Evolutionary conservation across 805 yeast genomes (phyloP).

Genomic region (Candida tibetensis): DNA sequence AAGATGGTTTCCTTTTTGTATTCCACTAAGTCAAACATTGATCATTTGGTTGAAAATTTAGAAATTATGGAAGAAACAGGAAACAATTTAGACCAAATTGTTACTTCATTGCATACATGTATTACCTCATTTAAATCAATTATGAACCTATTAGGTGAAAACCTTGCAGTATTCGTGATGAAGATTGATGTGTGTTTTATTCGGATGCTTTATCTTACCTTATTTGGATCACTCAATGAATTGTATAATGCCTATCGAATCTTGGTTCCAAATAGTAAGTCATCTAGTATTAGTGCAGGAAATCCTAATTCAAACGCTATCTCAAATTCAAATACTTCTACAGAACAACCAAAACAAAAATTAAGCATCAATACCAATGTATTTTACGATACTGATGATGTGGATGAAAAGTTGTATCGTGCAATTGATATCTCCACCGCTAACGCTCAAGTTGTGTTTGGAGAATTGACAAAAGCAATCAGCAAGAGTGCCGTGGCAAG

Average conservation of each 20-base stretch:
- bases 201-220: slow-evolving; percentile 58
- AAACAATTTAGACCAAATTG: slow-evolving; percentile 28
- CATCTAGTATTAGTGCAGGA: slow-evolving; percentile 4
- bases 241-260: slow-evolving; percentile 61
- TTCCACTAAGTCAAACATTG: slow-evolving; percentile 53
- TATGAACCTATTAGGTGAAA: slow-evolving; percentile 46
- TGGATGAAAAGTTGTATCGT: slow-evolving; percentile 66
- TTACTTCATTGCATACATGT: slow-evolving; percentile 30
- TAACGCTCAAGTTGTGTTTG: slow-evolving; percentile 74
- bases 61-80: slow-evolving; percentile 48
- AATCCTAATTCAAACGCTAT: background rate
- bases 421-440: slow-evolving; percentile 60
- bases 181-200: slow-evolving; percentile 63
- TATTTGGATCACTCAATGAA: slow-evolving; percentile 64
- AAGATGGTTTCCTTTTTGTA: slow-evolving; percentile 52
- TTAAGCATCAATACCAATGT: slow-evolving; percentile 21
- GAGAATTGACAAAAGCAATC: slow-evolving; percentile 68
- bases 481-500: slow-evolving; percentile 59
- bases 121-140: slow-evolving; percentile 51
- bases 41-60: slow-evolving; percentile 53
- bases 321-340: background rate
- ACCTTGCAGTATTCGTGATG: slow-evolving; percentile 47
- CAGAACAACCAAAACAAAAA: slow-evolving; percentile 12
- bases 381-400: slow-evolving; percentile 40
- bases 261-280: slow-evolving; percentile 24